These are phyloP conservation scores for Globisporangium cederbergense DNA, from an alignment of 352 stramenopile species.

Conservation along the genomic window DNA sequence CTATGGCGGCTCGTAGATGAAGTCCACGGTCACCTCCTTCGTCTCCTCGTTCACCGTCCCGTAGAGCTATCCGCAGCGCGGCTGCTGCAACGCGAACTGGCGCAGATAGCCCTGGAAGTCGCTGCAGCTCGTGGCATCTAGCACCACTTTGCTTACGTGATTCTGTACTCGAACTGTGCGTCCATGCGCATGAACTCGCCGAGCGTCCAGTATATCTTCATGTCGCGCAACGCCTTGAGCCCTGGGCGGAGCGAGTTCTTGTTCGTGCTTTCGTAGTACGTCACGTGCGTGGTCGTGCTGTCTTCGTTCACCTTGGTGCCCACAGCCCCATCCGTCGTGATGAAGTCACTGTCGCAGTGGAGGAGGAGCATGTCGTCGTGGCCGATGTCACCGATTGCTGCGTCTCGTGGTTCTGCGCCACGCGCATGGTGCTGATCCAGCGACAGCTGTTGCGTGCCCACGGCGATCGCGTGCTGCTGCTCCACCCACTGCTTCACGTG, in stretches of 20 bases:
- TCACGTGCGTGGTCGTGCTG: conserved; percentile 71
- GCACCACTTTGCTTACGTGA: conserved; percentile 81
- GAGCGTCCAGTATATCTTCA: conserved; percentile 99
- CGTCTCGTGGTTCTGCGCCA: conserved; percentile 46
- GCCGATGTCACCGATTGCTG: conserved; percentile 49
- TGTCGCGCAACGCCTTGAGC: conserved; percentile 93
- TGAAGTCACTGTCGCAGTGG: conserved; percentile 65
- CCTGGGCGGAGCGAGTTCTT: conserved; percentile 93
- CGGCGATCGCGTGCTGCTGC: conserved; percentile 60
- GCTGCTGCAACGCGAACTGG: conserved; percentile 92
- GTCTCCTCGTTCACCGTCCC: conserved; percentile 85
- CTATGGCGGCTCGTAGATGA: conserved; percentile 96
- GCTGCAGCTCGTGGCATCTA: conserved; percentile 87
- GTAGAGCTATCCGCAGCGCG: conserved; percentile 94
- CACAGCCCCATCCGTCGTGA: conserved; percentile 42
- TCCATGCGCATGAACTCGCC: conserved; percentile 97
- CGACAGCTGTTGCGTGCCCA: conserved; percentile 43
- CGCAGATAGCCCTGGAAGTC: conserved; percentile 91
- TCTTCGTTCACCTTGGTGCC: conserved; percentile 79
- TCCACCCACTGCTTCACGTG: conserved; percentile 81
- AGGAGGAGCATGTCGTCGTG: conserved; percentile 84
- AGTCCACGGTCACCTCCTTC: conserved; percentile 90
- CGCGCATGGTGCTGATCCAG: conserved; percentile 48
- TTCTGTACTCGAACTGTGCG: conserved; percentile 96
- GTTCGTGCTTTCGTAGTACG: conserved; percentile 66